Base-by-base conservation (phyloP, 2,329 filamentous ascomycete species). In the Cladophialophora immunda region DNA sequence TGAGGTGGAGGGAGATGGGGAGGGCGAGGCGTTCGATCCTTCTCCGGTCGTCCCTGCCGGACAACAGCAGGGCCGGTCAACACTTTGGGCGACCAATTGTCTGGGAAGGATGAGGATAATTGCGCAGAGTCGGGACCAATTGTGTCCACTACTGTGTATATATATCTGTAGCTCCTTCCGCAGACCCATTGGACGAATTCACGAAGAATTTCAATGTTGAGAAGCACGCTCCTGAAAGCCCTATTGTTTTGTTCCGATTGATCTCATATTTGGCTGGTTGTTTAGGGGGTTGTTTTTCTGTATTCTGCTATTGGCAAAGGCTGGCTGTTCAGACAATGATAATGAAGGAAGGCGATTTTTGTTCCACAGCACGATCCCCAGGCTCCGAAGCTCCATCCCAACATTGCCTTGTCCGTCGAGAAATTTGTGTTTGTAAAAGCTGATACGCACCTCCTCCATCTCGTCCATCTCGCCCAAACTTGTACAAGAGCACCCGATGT, bases 331-430 rank as follows among this genome's bases (percentile, higher is more conserved):
- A 27, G 45, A 50, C 45, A 50, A 11, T 11, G 45, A 25, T 25
- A 50, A 25, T 2, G 4, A 50, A 25, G 9, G 4, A 50, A 25
- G 45, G 19, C n/a, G 22, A 50, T 50, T 50, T 50, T 22, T 3
- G 19, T 25, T 15, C 45, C 45, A 25, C 25, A 25, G 19, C 45
- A 50, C 9, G 3, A 50, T 13, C 17, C 38, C 15, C 45, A 22
- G 4, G 19, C 45, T 50, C 45, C 45, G 19, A 50, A 50, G 45
- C 45, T 50, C 45, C 45, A 25, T 50, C 9, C 38, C 45, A 50
- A 25, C 8, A 50, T 50, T 11, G 6, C 45, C 45, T 50, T 50
- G 19, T 11, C 22, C 25, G 45, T 25, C 15, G 45, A 50, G 45
- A 11, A 22, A 19, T 50, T 50, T 50, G 19, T 50, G 17, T 45